Conservation (phyloP, 495 filamentous ascomycete species). For the Neurospora sp. region DNA sequence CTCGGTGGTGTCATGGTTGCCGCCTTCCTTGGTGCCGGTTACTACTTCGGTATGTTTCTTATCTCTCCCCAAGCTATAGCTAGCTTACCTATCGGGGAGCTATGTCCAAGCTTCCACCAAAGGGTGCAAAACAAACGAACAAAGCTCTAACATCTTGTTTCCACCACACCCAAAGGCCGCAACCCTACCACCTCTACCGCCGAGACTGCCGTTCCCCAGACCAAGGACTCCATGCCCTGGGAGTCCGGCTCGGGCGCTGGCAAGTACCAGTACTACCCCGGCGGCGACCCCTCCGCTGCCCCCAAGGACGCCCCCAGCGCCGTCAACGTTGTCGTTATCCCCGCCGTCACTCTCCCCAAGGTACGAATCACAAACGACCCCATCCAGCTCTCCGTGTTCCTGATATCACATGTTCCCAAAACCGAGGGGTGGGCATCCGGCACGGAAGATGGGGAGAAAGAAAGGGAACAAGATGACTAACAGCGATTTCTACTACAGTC, state of each 20-base stretch:
- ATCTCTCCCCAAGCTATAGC: neutral
- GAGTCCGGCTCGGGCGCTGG: constrained; percentile 50
- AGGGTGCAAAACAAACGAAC: neutral
- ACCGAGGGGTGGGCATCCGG: neutral
- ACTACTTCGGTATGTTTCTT: constrained; percentile 55
- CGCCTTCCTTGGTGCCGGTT: constrained; percentile 79
- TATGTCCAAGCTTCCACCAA: neutral
- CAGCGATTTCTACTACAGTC: constrained; percentile 38
- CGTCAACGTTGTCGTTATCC: constrained; percentile 85
- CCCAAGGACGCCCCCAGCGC: constrained; percentile 88
- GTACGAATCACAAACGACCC: constrained; percentile 34
- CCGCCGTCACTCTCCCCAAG: constrained; percentile 86
- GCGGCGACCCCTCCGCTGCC: constrained; percentile 63
- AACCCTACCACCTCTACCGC: constrained; percentile 78
- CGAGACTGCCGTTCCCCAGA: constrained; percentile 66
- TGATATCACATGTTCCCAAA: neutral
- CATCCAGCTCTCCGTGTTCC: neutral
- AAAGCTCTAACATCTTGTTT: neutral
- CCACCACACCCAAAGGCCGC: constrained; percentile 46
- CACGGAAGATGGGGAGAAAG: neutral
- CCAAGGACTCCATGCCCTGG: constrained; percentile 78
- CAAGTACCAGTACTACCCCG: constrained; percentile 91
- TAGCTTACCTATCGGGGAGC: neutral
- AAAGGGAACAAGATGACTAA: constrained; percentile 11
- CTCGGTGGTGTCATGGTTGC: constrained; percentile 86